Conservation (phyloP, 768 basidiomycete species). For the Suillus luteus region DNA sequence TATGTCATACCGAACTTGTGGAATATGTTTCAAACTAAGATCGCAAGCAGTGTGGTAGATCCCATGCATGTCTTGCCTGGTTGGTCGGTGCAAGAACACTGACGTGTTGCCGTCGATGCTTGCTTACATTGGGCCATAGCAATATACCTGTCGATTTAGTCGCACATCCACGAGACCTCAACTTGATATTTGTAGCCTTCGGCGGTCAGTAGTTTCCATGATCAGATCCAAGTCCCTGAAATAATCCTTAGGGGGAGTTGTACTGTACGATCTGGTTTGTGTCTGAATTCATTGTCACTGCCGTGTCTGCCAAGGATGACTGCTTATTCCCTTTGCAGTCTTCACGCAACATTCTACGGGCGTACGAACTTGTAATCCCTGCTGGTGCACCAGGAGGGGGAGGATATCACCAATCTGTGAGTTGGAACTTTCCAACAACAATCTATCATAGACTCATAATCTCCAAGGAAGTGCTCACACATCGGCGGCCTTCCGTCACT, state of each 20-base stretch:
- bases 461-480: conserved; percentile 63
- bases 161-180: conserved; percentile 72
- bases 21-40: conserved; percentile 47
- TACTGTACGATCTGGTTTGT: conserved; percentile 57
- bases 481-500: conserved; percentile 70
- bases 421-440: background rate
- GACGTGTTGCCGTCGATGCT: background rate
- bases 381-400: conserved; percentile 83
- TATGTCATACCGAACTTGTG: conserved; percentile 78
- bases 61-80: background rate
- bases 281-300: background rate
- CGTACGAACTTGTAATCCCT: conserved; percentile 69
- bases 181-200: conserved; percentile 74
- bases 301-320: background rate
- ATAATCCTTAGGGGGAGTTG: conserved; percentile 53
- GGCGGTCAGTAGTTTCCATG: conserved; percentile 48
- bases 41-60: conserved; percentile 1
- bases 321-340: conserved; percentile 29
- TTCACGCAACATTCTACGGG: conserved; percentile 53
- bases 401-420: conserved; percentile 58
- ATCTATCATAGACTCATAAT: conserved; percentile 2
- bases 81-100: background rate
- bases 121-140: conserved; percentile 32
- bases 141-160: conserved; percentile 60
- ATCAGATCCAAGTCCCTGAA: conserved; percentile 11